Evolutionary conservation across 2,329 filamentous ascomycete genomes (phyloP), one percentile per base, ranked within the genome.

Genomic region (Polychaeton citri): DNA sequence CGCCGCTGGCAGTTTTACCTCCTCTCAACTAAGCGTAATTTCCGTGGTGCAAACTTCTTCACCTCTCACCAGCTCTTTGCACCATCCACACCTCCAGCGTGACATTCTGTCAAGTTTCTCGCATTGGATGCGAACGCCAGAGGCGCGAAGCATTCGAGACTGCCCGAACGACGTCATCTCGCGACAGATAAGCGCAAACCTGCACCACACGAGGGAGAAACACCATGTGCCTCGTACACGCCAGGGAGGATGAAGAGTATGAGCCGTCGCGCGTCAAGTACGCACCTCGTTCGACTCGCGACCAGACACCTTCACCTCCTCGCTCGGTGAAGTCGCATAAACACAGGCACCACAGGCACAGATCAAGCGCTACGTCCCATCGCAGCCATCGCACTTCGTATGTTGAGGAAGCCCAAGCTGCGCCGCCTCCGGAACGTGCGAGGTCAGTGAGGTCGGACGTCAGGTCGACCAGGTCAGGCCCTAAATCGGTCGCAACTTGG

Each of bases 191-290:
- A n/a, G n/a, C n/a, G n/a, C n/a, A n/a, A n/a, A n/a, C n/a, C n/a
- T n/a, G n/a, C n/a, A n/a, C n/a, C n/a, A n/a, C n/a, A n/a, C n/a
- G n/a, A n/a, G n/a, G n/a, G n/a, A n/a, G n/a, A n/a, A n/a, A n/a
- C n/a, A 28, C 24, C 12, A 66, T 68, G 64, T 68, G 64, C 50
- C 60, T 66, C 21, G 48, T 66, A 51, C 60, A 58, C 41, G 59
- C 66, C 37, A 59, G 58, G 39, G 56, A 63, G 35, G 63, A 65
- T 42, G 62, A 66, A 30, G 52, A 60, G 32, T 50, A 51, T 30
- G 39, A 45, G 12, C 50, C 49, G 13, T 41, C 46, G 16, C 46
- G 51, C 5, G 24, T 28, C 5, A 28, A 28, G 24, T 28, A 28
- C 24, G 12, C 55, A 57, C 5, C 58, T 60, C 41, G 54, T 60